Percentiles rank a stretch among this genome's conserved stretches.
Evolutionary conservation across 139 green algal species (phyloP).

Genomic region (Picochlorum sp.): DNA sequence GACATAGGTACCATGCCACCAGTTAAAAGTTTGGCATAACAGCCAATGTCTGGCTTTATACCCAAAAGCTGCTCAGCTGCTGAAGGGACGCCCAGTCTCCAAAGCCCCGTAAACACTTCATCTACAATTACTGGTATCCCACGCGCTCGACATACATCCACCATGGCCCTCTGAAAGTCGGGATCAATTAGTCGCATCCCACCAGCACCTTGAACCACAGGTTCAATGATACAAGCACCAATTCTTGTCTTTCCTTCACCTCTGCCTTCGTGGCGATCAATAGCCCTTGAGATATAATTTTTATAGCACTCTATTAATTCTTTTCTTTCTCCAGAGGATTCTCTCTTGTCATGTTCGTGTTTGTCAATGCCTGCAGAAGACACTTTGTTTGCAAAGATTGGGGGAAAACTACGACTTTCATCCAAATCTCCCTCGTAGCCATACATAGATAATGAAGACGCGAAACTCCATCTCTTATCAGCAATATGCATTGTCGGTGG

Average conservation of each 20-base stretch:
- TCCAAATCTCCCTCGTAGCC: no score
- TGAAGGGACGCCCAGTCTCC: slow-evolving; percentile 59
- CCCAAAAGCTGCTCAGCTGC: slow-evolving; percentile 51
- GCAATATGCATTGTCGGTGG: slow-evolving; percentile 49
- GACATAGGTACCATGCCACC: slow-evolving; percentile 74
- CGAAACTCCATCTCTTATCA: slow-evolving; percentile 28
- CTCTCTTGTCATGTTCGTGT: not conserved
- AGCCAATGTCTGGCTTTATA: slow-evolving; percentile 79
- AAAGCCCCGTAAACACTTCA: slow-evolving; percentile 91
- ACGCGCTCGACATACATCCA: slow-evolving; percentile 36
- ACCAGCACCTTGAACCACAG: slow-evolving; percentile 78
- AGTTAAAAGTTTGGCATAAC: slow-evolving; percentile 91
- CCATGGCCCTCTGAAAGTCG: slow-evolving; percentile 70
- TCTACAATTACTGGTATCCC: slow-evolving; percentile 86
- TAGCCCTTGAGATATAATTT: not conserved
- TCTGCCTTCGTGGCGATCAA: slow-evolving; percentile 1
- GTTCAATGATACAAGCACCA: slow-evolving; percentile 71
- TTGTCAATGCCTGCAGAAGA: not conserved
- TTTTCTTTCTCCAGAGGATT: not conserved
- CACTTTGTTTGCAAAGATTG: no score
- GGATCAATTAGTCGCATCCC: slow-evolving; percentile 93
- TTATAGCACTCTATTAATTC: not conserved
- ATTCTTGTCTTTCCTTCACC: not conserved
- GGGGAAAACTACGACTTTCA: no score
- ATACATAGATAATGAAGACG: not conserved